Conservation (phyloP, 148 eudicot genomes). For the Rhododendron williamsianum region DNA sequence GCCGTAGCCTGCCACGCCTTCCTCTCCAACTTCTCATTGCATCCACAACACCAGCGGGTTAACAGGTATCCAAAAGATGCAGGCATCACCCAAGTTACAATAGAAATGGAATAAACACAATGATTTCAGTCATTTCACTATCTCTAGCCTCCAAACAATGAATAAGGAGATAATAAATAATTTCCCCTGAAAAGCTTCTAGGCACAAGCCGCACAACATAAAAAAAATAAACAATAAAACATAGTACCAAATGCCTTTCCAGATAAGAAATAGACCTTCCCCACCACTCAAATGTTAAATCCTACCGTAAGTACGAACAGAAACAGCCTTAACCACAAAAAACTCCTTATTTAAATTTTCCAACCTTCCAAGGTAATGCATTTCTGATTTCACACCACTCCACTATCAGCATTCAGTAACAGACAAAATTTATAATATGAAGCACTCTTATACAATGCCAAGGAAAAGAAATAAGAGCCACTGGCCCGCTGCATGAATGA, state of each 20-base stretch:
- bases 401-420: neutral
- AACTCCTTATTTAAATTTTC: neutral
- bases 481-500: neutral
- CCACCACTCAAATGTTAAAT: neutral
- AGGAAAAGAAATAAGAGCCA: neutral
- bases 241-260: neutral
- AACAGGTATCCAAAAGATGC: neutral
- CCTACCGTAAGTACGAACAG: neutral
- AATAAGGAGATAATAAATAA: neutral
- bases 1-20: neutral
- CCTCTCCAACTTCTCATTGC: neutral
- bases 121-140: neutral
- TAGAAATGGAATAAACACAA: neutral
- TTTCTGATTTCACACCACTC: neutral
- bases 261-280: neutral
- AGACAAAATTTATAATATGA: neutral
- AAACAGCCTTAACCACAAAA: neutral
- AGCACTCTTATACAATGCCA: neutral
- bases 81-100: neutral
- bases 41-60: neutral
- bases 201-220: neutral
- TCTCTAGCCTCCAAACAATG: neutral
- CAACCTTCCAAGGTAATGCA: neutral
- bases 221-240: neutral
- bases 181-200: neutral